These are phyloP conservation scores for Euphorbia celastroides DNA, from an alignment of 441 rosid species.

Conservation along the genomic window DNA sequence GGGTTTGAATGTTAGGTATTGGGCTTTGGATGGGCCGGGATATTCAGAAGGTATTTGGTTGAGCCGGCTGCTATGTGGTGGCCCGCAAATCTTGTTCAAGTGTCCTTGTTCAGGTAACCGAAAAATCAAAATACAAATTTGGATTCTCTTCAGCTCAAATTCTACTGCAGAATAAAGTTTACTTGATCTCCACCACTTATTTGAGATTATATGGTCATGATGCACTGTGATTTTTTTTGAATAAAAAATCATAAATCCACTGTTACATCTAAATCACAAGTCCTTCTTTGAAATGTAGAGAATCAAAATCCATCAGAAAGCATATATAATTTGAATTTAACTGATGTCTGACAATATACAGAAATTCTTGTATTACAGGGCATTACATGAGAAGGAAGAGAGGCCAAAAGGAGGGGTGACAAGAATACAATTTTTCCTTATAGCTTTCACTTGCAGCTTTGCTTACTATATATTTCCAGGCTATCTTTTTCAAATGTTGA, in stretches of 20 bases:
- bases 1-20: constrained; percentile 65
- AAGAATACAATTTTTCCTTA: constrained; percentile 73
- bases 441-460: constrained; percentile 75
- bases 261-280: too few relatives aligned
- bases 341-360: too few relatives aligned
- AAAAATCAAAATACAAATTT: too few relatives aligned
- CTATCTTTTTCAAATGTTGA: constrained; percentile 71
- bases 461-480: constrained; percentile 84
- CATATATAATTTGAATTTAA: too few relatives aligned
- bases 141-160: too few relatives aligned
- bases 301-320: too few relatives aligned
- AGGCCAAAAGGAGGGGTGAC: constrained; percentile 63
- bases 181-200: too few relatives aligned
- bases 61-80: constrained; percentile 99
- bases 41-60: constrained; percentile 70
- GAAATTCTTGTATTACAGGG: constrained; percentile 33
- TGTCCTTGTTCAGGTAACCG: constrained; percentile 70
- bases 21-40: constrained; percentile 99
- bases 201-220: too few relatives aligned
- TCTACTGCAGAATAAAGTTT: too few relatives aligned
- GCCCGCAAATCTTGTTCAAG: constrained; percentile 97
- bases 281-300: too few relatives aligned
- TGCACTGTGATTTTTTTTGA: too few relatives aligned
- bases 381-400: constrained; percentile 80
- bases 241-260: too few relatives aligned